Conservation (phyloP, 306 rosid genomes). For the Acacia melanoxylon region DNA sequence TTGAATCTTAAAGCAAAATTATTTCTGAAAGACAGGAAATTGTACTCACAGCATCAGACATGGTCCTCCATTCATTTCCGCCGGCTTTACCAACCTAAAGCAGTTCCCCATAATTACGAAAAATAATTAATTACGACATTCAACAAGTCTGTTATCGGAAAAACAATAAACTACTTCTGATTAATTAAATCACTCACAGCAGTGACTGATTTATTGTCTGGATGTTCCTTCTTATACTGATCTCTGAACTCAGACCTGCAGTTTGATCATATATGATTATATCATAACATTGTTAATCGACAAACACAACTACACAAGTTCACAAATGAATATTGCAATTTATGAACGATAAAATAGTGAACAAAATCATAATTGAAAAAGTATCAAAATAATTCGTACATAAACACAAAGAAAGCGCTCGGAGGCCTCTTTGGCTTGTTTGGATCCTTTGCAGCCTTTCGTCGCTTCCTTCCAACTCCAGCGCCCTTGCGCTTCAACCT, state of each 20-base stretch:
- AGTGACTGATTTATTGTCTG: slow-evolving; percentile 70
- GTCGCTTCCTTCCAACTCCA: slow-evolving; percentile 56
- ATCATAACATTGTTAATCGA: neutral
- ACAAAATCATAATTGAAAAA: neutral
- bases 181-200: slow-evolving; percentile 48
- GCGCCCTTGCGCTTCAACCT: slow-evolving; percentile 80
- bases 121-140: neutral
- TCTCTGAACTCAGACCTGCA: slow-evolving; percentile 82
- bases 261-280: neutral
- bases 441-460: slow-evolving; percentile 85
- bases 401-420: slow-evolving; percentile 95
- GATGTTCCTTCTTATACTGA: slow-evolving; percentile 72
- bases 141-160: neutral
- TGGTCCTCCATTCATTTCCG: slow-evolving; percentile 72
- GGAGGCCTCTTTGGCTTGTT: slow-evolving; percentile 96
- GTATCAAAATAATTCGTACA: neutral
- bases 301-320: neutral
- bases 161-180: neutral
- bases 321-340: neutral
- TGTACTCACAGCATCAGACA: slow-evolving; percentile 81
- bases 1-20: neutral
- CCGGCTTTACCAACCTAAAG: slow-evolving; percentile 89
- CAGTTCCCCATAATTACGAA: neutral
- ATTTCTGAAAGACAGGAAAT: neutral
- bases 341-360: neutral